phyloP scores from a whole-genome alignment of 495 filamentous ascomycete species.

The Xylaria bambusicola region DNA sequence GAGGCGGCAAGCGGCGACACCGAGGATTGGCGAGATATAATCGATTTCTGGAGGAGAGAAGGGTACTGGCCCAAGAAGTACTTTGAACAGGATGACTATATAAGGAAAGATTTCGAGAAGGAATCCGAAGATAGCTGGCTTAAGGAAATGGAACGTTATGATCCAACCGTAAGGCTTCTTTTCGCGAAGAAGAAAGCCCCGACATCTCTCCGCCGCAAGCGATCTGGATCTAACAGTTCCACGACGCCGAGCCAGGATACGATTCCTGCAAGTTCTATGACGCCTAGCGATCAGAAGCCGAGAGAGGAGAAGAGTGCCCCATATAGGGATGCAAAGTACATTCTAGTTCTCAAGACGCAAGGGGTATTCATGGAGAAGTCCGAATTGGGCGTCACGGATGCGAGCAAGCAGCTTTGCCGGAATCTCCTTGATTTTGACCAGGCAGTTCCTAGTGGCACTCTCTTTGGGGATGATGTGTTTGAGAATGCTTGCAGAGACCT shows the following conservation, averaged over 20 bases:
- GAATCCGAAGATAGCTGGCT: too few species aligned
- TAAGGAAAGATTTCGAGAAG: too few species aligned
- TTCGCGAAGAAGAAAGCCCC: slow-evolving; percentile 39
- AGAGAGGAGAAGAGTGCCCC: slow-evolving; percentile 45
- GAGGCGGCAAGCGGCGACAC: not conserved
- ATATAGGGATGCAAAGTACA: slow-evolving; percentile 40
- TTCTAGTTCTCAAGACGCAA: slow-evolving; percentile 35
- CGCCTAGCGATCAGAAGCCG: slow-evolving; percentile 40
- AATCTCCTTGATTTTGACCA: slow-evolving; percentile 28
- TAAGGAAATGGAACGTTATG: not conserved
- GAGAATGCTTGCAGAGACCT: not conserved
- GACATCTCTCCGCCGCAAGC: slow-evolving; percentile 36
- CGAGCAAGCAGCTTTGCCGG: slow-evolving; percentile 29
- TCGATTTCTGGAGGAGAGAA: slow-evolving; percentile 19
- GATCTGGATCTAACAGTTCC: slow-evolving; percentile 38
- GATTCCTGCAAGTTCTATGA: too few species aligned
- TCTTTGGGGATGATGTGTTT: not conserved
- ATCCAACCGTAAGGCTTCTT: slow-evolving; percentile 29
- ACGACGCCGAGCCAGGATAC: too few species aligned
- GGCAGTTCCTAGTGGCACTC: not conserved
- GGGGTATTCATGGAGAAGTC: slow-evolving; percentile 44
- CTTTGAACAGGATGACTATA: not conserved
- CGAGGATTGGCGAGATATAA: not conserved
- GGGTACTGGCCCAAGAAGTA: slow-evolving; percentile 27
- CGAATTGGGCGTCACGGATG: slow-evolving; percentile 30